Percentiles rank a stretch among this genome's conserved stretches.
Evolutionary conservation across 1,284 basidiomycete genomes (phyloP).

Genomic region (Puccinia polysora): DNA sequence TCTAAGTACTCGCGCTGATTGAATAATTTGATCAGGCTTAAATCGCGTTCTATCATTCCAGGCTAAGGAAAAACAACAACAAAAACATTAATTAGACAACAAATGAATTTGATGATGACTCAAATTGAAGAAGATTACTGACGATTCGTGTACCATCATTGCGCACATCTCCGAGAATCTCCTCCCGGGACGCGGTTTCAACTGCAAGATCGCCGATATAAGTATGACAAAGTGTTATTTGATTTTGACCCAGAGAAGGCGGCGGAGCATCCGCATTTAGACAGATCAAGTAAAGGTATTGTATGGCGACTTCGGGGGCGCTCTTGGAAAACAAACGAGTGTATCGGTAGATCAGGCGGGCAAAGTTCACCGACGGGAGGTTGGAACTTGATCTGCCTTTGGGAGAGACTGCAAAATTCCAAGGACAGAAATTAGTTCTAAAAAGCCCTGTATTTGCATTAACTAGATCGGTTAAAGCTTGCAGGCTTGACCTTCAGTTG

Average conservation of each 20-base stretch:
- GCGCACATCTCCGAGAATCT: conserved; percentile 82
- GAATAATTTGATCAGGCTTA: conserved; percentile 69
- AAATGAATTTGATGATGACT: neutral
- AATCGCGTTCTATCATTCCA: conserved; percentile 79
- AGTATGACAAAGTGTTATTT: conserved; percentile 78
- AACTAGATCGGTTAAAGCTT: conserved; percentile 53
- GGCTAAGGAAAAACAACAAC: conserved; percentile 57
- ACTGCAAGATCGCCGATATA: conserved; percentile 82
- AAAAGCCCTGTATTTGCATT: neutral
- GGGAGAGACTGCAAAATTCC: conserved; percentile 32
- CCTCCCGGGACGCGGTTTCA: conserved; percentile 73
- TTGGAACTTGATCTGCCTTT: conserved; percentile 62
- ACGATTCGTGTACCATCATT: conserved; percentile 83
- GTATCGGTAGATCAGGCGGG: conserved; percentile 85
- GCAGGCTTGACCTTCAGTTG: conserved; percentile 76
- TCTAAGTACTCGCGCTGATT: conserved; percentile 71
- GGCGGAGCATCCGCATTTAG: conserved; percentile 66
- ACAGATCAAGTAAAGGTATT: conserved; percentile 88
- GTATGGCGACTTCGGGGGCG: conserved; percentile 86
- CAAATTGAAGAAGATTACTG: conserved; percentile 53
- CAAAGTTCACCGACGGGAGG: conserved; percentile 63
- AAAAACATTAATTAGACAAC: conserved; percentile 8
- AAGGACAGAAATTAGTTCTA: too few relatives aligned
- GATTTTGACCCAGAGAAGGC: conserved; percentile 66
- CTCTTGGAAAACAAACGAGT: conserved; percentile 82